Conservation (phyloP, 192 early-diverging fungal genomes). For the Podila epigama region DNA sequence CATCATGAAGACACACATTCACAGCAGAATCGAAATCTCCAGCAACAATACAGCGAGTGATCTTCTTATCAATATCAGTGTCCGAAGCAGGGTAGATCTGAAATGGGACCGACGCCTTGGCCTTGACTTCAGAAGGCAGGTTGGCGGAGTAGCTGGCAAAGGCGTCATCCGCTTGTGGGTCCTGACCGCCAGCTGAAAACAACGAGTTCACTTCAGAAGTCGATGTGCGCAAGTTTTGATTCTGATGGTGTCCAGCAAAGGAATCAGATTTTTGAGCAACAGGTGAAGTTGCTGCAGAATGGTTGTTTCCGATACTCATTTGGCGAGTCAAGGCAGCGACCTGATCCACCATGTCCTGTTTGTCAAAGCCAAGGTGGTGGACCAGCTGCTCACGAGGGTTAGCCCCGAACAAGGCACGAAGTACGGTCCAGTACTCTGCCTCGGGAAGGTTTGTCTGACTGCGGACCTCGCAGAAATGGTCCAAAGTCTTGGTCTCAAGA, state of each 20-base stretch:
- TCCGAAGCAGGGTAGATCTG: conserved; percentile 64
- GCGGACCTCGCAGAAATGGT: conserved; percentile 50
- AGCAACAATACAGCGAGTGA: conserved; percentile 85
- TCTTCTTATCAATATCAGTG: conserved; percentile 77
- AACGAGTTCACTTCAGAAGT: conserved; percentile 25
- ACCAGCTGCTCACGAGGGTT: conserved; percentile 83
- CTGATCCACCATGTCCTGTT: conserved; percentile 66
- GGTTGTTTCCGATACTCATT: conserved; percentile 37
- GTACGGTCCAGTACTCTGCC: conserved; percentile 76
- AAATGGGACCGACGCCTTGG: conserved; percentile 46
- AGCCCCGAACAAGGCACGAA: conserved; percentile 83
- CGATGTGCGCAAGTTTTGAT: conserved; percentile 7
- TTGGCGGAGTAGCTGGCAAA: conserved; percentile 14
- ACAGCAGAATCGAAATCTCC: conserved; percentile 96
- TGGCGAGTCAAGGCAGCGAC: conserved; percentile 58
- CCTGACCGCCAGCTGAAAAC: conserved; percentile 14
- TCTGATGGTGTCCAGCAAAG: not conserved
- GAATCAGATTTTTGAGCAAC: not conserved
- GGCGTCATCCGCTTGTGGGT: conserved; percentile 21
- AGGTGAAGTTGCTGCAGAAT: conserved; percentile 3
- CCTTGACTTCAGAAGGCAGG: conserved; percentile 23
- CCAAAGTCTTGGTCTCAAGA: conserved; percentile 58
- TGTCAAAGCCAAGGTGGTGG: conserved; percentile 90
- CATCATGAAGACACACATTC: conserved; percentile 80
- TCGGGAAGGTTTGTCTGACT: conserved; percentile 27